These are phyloP conservation scores for Claviceps maximensis DNA, from an alignment of 2,329 filamentous ascomycete species.

Conservation along the genomic window DNA sequence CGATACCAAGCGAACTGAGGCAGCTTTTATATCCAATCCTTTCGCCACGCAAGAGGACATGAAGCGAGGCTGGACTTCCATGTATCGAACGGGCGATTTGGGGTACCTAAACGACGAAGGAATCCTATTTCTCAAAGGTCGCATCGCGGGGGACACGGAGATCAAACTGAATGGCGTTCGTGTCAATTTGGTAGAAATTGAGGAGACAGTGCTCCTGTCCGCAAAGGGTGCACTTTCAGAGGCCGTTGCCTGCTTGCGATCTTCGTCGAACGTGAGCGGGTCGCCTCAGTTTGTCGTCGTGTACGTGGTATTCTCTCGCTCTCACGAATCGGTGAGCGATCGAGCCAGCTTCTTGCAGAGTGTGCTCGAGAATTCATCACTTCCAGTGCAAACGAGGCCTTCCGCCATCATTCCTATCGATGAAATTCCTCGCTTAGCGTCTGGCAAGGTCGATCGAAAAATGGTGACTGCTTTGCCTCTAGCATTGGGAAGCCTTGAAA, in stretches of 20 bases:
- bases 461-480: neutral
- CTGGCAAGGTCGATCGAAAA: neutral
- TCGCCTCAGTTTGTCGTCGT: neutral
- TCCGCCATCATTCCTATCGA: conserved; percentile 1
- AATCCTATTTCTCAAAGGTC: conserved; percentile 21
- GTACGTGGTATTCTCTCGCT: neutral
- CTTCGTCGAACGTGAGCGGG: neutral
- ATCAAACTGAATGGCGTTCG: conserved; percentile 32
- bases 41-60: conserved; percentile 7
- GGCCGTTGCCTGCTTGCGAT: conserved; percentile 10
- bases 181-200: conserved; percentile 32
- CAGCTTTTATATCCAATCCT: conserved; percentile 3
- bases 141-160: conserved; percentile 28
- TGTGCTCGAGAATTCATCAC: neutral
- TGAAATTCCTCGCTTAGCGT: neutral
- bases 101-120: conserved; percentile 22
- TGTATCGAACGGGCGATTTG: conserved; percentile 19
- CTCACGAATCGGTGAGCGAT: neutral
- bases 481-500: neutral
- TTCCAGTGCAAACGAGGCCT: neutral
- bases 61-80: neutral
- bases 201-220: conserved; percentile 11
- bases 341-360: neutral
- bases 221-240: conserved; percentile 9
- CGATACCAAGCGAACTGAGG: conserved; percentile 7